phyloP scores from a whole-genome alignment of 1,284 basidiomycete genomes.

The Leccinum fallax region DNA sequence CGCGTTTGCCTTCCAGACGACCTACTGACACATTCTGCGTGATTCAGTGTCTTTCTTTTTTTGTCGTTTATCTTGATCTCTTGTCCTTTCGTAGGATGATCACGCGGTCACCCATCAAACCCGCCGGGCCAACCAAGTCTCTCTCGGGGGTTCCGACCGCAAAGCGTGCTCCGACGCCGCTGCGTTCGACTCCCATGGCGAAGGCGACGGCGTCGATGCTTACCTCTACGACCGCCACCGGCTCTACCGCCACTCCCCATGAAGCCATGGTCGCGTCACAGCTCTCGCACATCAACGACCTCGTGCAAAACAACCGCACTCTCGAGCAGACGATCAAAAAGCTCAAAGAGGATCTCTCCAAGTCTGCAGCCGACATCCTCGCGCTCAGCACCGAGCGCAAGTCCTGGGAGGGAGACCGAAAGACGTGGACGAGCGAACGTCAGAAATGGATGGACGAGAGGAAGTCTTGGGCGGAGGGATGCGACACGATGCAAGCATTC shows the following conservation, averaged over 20 bases:
- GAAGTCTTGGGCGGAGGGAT: conserved; percentile 58
- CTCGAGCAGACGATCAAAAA: conserved; percentile 60
- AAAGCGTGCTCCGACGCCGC: conserved; percentile 26
- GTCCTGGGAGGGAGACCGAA: conserved; percentile 35
- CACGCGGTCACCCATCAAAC: conserved; percentile 32
- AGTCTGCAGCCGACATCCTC: conserved; percentile 25
- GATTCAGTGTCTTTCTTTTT: neutral
- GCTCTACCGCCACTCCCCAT: conserved; percentile 39
- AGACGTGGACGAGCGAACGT: conserved; percentile 46
- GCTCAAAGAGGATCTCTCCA: conserved; percentile 49
- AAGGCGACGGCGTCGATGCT: conserved; percentile 32
- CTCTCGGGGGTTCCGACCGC: conserved; percentile 10
- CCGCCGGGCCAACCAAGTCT: conserved; percentile 6
- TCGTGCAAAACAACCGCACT: conserved; percentile 62
- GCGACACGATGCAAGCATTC: conserved; percentile 59
- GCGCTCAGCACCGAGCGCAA: conserved; percentile 22
- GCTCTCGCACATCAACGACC: conserved; percentile 65
- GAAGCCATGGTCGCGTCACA: conserved; percentile 57
- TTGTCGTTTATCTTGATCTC: neutral
- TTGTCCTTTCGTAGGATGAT: conserved; percentile 24
- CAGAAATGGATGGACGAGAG: conserved; percentile 55
- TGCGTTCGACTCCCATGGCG: conserved; percentile 18
- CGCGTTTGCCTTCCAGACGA: conserved; percentile 3
- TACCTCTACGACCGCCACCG: conserved; percentile 33
- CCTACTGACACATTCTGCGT: neutral